phyloP scores from a whole-genome alignment of 1,139 yeast genomes.

The Kodamaea arcana region DNA sequence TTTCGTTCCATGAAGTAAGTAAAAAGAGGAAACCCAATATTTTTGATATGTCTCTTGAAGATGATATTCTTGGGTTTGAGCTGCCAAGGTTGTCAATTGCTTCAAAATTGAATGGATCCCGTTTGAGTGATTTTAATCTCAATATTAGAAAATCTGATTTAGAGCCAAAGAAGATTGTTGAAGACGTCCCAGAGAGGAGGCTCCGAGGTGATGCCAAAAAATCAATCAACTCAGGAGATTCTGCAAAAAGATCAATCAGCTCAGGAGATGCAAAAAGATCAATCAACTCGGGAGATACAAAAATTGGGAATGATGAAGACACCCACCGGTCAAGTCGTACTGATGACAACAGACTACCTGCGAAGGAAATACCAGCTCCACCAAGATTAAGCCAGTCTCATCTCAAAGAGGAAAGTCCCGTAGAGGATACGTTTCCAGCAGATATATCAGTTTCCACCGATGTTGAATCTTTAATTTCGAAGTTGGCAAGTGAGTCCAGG shows the following conservation, averaged over 20 bases:
- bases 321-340: too few species aligned
- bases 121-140: background rate
- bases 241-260: background rate
- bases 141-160: background rate
- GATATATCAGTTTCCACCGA: conserved; percentile 22
- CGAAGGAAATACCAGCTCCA: background rate
- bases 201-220: too few species aligned
- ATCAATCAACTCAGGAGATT: background rate
- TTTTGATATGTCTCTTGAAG: conserved; percentile 15
- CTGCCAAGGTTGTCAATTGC: background rate
- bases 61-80: conserved; percentile 8
- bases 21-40: conserved; percentile 10
- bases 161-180: background rate
- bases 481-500: background rate
- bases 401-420: conserved; percentile 10
- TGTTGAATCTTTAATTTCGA: conserved; percentile 7
- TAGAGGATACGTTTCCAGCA: conserved; percentile 15
- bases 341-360: background rate
- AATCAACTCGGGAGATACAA: background rate
- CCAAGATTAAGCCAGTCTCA: background rate
- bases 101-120: background rate
- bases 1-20: conserved; percentile 1
- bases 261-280: background rate
- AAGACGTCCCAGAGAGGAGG: background rate
- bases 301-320: too few species aligned